These are phyloP conservation scores for Westerdykella ornata DNA, from an alignment of 2,329 filamentous ascomycete species.

Conservation along the genomic window DNA sequence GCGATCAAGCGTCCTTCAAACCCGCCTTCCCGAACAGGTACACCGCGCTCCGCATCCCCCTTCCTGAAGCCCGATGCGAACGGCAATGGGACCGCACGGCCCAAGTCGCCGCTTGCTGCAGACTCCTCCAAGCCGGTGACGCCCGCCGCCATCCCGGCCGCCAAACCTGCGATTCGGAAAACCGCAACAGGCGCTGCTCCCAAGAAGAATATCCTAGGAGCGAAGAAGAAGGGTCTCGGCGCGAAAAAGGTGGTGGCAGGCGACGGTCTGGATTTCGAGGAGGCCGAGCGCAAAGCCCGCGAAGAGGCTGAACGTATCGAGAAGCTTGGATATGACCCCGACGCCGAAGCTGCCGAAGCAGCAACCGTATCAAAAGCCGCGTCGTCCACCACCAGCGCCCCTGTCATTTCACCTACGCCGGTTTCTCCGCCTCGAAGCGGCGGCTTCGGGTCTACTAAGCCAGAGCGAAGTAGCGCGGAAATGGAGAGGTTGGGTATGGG, in stretches of 20 bases:
- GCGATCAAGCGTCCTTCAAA: slow-evolving; percentile 94
- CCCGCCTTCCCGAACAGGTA: slow-evolving; percentile 81
- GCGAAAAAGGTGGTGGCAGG: slow-evolving; percentile 71
- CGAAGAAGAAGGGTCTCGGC: slow-evolving; percentile 53
- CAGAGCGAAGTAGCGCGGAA: slow-evolving; percentile 60
- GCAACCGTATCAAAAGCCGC: slow-evolving; percentile 36
- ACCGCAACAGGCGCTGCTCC: slow-evolving; percentile 55
- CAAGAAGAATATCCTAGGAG: slow-evolving; percentile 83
- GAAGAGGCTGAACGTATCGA: slow-evolving; percentile 95
- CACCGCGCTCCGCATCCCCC: slow-evolving; percentile 82
- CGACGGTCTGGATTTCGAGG: slow-evolving; percentile 81
- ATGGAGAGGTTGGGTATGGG: slow-evolving; percentile 88
- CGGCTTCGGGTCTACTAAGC: slow-evolving; percentile 56
- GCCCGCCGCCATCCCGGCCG: slow-evolving; percentile 52
- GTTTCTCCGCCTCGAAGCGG: slow-evolving; percentile 55
- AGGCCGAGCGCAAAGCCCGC: slow-evolving; percentile 92
- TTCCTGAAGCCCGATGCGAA: slow-evolving; percentile 68
- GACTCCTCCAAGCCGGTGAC: slow-evolving; percentile 47
- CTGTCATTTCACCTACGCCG: slow-evolving; percentile 69
- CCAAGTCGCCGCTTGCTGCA: slow-evolving; percentile 67
- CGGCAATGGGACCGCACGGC: slow-evolving; percentile 59
- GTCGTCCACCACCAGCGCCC: slow-evolving; percentile 42
- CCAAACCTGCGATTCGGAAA: slow-evolving; percentile 79
- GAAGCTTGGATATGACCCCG: slow-evolving; percentile 90
- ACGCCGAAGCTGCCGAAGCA: slow-evolving; percentile 58